phyloP scores from a whole-genome alignment of 139 green algal species.

The Cymbomonas tetramitiformis region DNA sequence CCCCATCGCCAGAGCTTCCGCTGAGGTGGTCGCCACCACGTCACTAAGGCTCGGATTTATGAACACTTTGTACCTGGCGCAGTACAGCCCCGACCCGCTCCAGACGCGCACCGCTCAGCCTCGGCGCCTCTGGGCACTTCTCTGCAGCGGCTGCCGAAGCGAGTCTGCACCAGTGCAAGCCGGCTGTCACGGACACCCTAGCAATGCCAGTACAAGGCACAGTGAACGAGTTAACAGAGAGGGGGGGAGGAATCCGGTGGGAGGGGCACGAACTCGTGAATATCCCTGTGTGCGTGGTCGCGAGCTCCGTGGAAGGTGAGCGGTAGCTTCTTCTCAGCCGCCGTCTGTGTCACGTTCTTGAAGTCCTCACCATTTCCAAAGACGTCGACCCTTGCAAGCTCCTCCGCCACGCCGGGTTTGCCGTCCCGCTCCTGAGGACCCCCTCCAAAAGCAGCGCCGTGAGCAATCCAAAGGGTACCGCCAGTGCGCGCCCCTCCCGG shows the following conservation, averaged over 20 bases:
- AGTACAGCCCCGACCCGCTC: too few relatives aligned
- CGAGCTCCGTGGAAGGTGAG: slow-evolving; percentile 67
- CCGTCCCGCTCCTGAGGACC: neutral
- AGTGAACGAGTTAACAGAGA: too few relatives aligned
- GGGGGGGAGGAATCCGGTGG: neutral
- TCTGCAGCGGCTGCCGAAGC: too few relatives aligned
- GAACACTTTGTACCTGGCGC: slow-evolving; percentile 96
- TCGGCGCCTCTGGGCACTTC: too few relatives aligned
- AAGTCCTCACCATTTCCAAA: slow-evolving; percentile 83
- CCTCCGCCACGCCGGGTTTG: slow-evolving; percentile 16
- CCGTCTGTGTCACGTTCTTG: slow-evolving; percentile 43
- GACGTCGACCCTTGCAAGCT: slow-evolving; percentile 69
- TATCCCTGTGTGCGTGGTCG: slow-evolving; percentile 67
- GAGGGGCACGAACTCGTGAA: too few relatives aligned
- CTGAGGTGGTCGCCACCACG: slow-evolving; percentile 90
- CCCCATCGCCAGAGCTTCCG: slow-evolving; percentile 96
- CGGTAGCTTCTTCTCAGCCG: slow-evolving; percentile 33
- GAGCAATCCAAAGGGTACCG: neutral
- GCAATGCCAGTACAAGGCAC: too few relatives aligned
- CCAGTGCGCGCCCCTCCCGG: neutral
- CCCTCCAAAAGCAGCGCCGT: neutral
- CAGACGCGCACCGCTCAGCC: too few relatives aligned
- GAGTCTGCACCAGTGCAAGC: too few relatives aligned
- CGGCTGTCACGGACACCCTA: too few relatives aligned
- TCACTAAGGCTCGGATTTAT: slow-evolving; percentile 84